Evolutionary conservation across 192 early-diverging fungal species (phyloP).

Genomic region (Podila verticillata): DNA sequence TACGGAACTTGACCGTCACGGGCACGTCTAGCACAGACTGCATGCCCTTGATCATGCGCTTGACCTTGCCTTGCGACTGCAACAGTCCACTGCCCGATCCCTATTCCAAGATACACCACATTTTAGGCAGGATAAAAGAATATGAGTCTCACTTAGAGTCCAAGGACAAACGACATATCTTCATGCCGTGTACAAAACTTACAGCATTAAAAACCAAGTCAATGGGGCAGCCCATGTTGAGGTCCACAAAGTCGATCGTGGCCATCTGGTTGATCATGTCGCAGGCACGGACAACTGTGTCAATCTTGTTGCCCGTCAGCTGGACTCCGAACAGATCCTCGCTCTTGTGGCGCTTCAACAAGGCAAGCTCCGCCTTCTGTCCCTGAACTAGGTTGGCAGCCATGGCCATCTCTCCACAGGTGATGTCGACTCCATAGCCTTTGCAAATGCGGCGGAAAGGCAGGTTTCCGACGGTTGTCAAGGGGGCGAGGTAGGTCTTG

Average conservation of each 20-base stretch:
- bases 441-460: slow-evolving; percentile 97
- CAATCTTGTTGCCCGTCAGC: slow-evolving; percentile 73
- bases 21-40: slow-evolving; percentile 77
- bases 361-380: slow-evolving; percentile 81
- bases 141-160: too few relatives aligned
- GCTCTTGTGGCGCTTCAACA: slow-evolving; percentile 81
- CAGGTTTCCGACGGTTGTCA: slow-evolving; percentile 97
- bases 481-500: slow-evolving; percentile 93
- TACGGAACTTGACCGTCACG: slow-evolving; percentile 92
- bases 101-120: slow-evolving; percentile 15
- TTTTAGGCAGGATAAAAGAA: background rate
- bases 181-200: slow-evolving; percentile 1
- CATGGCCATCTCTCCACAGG: slow-evolving; percentile 96
- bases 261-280: slow-evolving; percentile 75
- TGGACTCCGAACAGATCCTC: slow-evolving; percentile 97
- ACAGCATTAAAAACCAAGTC: slow-evolving; percentile 81
- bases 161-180: background rate
- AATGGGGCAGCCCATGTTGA: slow-evolving; percentile 97
- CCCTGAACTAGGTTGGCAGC: slow-evolving; percentile 75
- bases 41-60: slow-evolving; percentile 81
- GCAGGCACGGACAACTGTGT: slow-evolving; percentile 66
- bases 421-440: slow-evolving; percentile 93
- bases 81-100: slow-evolving; percentile 90
- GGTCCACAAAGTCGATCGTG: slow-evolving; percentile 92
- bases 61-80: slow-evolving; percentile 69